Conservation (phyloP, 2,329 filamentous ascomycete species). For the Pseudomassariella vexata region DNA sequence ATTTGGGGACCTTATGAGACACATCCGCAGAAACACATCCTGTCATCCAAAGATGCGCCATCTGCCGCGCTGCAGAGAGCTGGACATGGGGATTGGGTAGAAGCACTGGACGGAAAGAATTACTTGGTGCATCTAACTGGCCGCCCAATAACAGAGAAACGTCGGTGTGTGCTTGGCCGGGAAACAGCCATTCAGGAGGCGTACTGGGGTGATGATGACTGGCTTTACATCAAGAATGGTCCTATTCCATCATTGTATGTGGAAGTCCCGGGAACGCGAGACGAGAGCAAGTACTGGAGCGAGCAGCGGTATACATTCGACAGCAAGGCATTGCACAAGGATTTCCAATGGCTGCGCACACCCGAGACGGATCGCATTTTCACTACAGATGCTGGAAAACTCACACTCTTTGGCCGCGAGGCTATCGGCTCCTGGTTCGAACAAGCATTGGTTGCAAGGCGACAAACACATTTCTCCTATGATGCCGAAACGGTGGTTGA, state of each 20-base stretch:
- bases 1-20: conserved; percentile 58
- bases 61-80: conserved; percentile 44
- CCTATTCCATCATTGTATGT: conserved; percentile 48
- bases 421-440: conserved; percentile 54
- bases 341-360: conserved; percentile 54
- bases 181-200: conserved; percentile 55
- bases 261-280: conserved; percentile 40
- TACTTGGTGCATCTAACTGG: conserved; percentile 50
- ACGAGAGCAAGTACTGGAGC: conserved; percentile 45
- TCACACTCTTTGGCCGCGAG: conserved; percentile 46
- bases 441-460: conserved; percentile 48
- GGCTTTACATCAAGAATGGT: conserved; percentile 56
- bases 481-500: conserved; percentile 52
- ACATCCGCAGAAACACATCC: conserved; percentile 51
- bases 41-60: conserved; percentile 46
- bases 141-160: conserved; percentile 43
- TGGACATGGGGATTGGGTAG: conserved; percentile 49
- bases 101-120: conserved; percentile 44
- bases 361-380: conserved; percentile 51
- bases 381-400: conserved; percentile 27
- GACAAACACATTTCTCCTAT: conserved; percentile 54
- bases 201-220: conserved; percentile 53
- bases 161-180: conserved; percentile 47
- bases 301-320: conserved; percentile 42
- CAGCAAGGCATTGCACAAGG: conserved; percentile 36